Evolutionary conservation across 2,329 filamentous ascomycete species (phyloP).

Genomic region (Aschersonia sp.): DNA sequence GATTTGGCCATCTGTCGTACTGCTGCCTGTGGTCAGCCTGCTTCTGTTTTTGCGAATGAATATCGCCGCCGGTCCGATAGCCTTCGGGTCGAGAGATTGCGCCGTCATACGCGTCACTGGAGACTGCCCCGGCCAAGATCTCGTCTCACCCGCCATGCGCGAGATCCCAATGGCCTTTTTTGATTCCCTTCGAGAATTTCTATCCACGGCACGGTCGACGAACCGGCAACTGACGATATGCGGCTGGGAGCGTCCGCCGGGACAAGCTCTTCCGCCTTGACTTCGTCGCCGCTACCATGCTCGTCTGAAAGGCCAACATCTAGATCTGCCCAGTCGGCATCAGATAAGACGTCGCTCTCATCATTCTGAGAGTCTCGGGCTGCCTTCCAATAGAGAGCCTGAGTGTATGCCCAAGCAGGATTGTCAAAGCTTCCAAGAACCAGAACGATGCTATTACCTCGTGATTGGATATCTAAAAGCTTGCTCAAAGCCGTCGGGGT

Average conservation of each 20-base stretch:
- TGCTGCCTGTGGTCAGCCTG: no score
- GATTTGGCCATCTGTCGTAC: no score
- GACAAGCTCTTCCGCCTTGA: neutral
- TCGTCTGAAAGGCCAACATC: slow-evolving; percentile 19
- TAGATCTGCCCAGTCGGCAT: slow-evolving; percentile 12
- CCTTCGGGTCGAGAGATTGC: neutral
- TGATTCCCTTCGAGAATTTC: neutral
- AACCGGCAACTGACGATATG: neutral
- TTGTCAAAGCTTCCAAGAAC: slow-evolving; percentile 55
- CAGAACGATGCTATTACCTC: slow-evolving; percentile 40
- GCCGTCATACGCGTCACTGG: neutral
- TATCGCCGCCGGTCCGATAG: neutral
- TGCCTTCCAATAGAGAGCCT: slow-evolving; percentile 36
- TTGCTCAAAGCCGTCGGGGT: slow-evolving; percentile 36
- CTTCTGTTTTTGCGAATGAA: no score
- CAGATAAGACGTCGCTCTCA: slow-evolving; percentile 2
- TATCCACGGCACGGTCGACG: neutral
- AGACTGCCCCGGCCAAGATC: neutral
- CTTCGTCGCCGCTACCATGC: slow-evolving; percentile 18
- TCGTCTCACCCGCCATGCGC: neutral
- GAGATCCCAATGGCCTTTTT: neutral
- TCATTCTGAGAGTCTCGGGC: slow-evolving; percentile 11
- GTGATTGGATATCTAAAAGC: slow-evolving; percentile 23
- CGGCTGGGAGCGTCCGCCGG: neutral
- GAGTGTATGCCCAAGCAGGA: slow-evolving; percentile 56